Percentiles rank a stretch among this genome's conserved stretches.
Evolutionary conservation across 108 stramenopile genomes (phyloP).

Genomic region (Cyclotella baltica): DNA sequence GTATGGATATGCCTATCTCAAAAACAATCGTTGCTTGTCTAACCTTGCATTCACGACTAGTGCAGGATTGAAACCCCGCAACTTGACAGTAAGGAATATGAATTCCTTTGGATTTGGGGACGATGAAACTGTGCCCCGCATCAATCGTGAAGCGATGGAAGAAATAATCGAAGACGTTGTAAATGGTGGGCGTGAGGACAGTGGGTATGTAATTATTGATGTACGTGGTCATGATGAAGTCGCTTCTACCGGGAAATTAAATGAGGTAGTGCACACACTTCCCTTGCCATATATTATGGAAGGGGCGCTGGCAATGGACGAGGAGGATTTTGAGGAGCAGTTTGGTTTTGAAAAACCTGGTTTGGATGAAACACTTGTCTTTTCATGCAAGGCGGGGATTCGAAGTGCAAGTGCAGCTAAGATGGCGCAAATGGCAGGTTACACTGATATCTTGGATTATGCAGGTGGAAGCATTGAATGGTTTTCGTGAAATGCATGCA

Average conservation of each 20-base stretch:
- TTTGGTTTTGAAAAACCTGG: slow-evolving; percentile 77
- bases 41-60: neutral
- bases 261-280: slow-evolving; percentile 61
- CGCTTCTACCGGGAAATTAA: slow-evolving; percentile 68
- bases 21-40: neutral
- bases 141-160: slow-evolving; percentile 54
- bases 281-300: slow-evolving; percentile 66
- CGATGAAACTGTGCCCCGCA: slow-evolving; percentile 36
- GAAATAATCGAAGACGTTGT: slow-evolving; percentile 78
- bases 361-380: slow-evolving; percentile 76
- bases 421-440: slow-evolving; percentile 67
- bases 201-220: slow-evolving; percentile 76
- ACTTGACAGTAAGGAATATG: slow-evolving; percentile 23
- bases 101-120: slow-evolving; percentile 34
- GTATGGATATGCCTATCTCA: neutral
- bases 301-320: slow-evolving; percentile 70
- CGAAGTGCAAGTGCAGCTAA: slow-evolving; percentile 66
- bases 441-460: slow-evolving; percentile 79
- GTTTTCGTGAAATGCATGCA: slow-evolving; percentile 70
- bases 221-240: slow-evolving; percentile 75
- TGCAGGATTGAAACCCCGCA: neutral
- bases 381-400: slow-evolving; percentile 79
- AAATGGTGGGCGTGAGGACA: slow-evolving; percentile 66
- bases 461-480: slow-evolving; percentile 58
- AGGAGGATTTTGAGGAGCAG: slow-evolving; percentile 77